Percentiles rank a stretch among this genome's conserved stretches.
Evolutionary conservation across 1,284 basidiomycete species (phyloP).

Genomic region (Cryptococcus amylolentus): DNA sequence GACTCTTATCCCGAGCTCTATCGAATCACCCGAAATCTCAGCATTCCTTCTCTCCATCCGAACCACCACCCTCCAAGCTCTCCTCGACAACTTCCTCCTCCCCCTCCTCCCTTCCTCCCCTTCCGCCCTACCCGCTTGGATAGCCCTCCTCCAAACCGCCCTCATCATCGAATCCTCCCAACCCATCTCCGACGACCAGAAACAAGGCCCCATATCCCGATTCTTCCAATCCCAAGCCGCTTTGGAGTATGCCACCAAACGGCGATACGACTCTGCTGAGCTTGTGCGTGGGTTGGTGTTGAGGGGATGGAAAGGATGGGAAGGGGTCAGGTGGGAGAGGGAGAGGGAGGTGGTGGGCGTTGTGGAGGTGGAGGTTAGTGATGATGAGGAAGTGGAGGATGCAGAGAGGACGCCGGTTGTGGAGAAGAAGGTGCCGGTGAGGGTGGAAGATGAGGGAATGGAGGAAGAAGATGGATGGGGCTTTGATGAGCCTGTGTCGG

Average conservation of each 20-base stretch:
- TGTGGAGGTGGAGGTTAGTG: constrained; percentile 34
- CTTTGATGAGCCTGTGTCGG: constrained; percentile 3
- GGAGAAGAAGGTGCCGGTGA: constrained; percentile 45
- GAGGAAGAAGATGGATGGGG: constrained; percentile 10
- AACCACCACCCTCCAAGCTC: constrained; percentile 27
- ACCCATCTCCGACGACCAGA: not conserved
- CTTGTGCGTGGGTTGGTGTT: constrained; percentile 15
- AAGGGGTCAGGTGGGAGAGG: constrained; percentile 8
- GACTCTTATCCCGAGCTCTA: constrained; percentile 8
- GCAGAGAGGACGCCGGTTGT: not conserved
- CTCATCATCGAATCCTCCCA: constrained; percentile 59
- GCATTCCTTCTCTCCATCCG: constrained; percentile 15
- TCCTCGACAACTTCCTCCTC: constrained; percentile 63
- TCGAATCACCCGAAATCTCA: constrained; percentile 5
- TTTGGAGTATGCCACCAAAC: constrained; percentile 28
- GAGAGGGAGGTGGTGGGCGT: constrained; percentile 12
- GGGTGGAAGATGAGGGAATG: constrained; percentile 35
- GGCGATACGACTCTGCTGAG: constrained; percentile 15
- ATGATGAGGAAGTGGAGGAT: constrained; percentile 1
- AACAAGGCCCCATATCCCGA: not conserved
- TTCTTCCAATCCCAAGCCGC: constrained; percentile 55
- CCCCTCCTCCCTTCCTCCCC: constrained; percentile 65
- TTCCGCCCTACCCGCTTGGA: constrained; percentile 58
- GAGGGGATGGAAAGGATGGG: constrained; percentile 21
- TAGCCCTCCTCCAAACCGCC: constrained; percentile 58